Evolutionary conservation across 805 yeast species (phyloP).

Genomic region (Metschnikowia lachancei): DNA sequence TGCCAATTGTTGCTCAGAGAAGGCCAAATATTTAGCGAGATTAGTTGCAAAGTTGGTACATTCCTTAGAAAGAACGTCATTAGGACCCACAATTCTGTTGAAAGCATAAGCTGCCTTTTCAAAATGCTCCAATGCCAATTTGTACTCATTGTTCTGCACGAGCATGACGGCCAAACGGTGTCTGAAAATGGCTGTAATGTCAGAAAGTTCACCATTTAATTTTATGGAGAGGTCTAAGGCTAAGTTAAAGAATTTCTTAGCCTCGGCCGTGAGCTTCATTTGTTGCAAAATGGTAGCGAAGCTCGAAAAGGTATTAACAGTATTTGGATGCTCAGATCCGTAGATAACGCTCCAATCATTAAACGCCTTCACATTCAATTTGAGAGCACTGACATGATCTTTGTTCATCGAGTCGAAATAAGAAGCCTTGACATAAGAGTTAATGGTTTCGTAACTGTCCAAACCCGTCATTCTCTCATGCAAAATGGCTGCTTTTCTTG

Average conservation of each 20-base stretch:
- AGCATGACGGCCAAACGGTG: slow-evolving; percentile 59
- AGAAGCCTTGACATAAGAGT: slow-evolving; percentile 73
- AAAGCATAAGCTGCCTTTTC: slow-evolving; percentile 57
- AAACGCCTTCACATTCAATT: slow-evolving; percentile 58
- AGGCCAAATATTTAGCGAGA: slow-evolving; percentile 48
- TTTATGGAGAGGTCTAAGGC: slow-evolving; percentile 51
- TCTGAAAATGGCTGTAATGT: slow-evolving; percentile 60
- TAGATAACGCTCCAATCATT: slow-evolving; percentile 56
- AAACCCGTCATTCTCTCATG: slow-evolving; percentile 79
- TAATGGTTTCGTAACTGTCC: slow-evolving; percentile 74
- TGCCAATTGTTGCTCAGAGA: slow-evolving; percentile 40
- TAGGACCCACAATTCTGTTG: slow-evolving; percentile 59
- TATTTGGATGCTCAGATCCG: slow-evolving; percentile 68
- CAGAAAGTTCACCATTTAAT: slow-evolving; percentile 57
- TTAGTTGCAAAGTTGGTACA: slow-evolving; percentile 62
- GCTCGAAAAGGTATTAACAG: slow-evolving; percentile 60
- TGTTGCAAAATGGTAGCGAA: slow-evolving; percentile 58
- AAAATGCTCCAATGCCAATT: slow-evolving; percentile 56
- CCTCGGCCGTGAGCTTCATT: slow-evolving; percentile 44
- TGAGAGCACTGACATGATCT: slow-evolving; percentile 58
- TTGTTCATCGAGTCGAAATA: slow-evolving; percentile 62
- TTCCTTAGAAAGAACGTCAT: slow-evolving; percentile 65
- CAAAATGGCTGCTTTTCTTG: slow-evolving; percentile 67
- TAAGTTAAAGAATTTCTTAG: slow-evolving; percentile 51
- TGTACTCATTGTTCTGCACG: slow-evolving; percentile 49